These are phyloP conservation scores for Pythium guiyangense DNA, from an alignment of 352 stramenopile species.

Conservation along the genomic window DNA sequence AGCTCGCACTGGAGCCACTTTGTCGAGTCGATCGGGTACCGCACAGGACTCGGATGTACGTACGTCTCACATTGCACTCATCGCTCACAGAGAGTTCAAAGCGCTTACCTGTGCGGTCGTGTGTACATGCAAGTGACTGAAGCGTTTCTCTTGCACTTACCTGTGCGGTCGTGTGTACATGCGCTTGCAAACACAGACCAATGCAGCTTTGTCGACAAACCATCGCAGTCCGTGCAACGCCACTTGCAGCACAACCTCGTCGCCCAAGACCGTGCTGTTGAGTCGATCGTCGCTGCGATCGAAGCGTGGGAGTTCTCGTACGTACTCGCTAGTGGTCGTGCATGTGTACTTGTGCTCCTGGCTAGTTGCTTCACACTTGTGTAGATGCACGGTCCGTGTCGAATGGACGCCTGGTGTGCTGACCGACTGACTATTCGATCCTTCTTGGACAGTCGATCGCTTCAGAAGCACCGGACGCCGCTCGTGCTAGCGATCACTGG, in stretches of 20 bases:
- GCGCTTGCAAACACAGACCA: constrained; percentile 29
- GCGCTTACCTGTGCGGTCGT: no score
- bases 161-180: background rate
- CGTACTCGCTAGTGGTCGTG: constrained; percentile 9
- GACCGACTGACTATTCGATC: no score
- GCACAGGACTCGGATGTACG: constrained; percentile 46
- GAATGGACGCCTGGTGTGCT: no score
- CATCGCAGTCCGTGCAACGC: constrained; percentile 42
- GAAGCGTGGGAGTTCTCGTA: constrained; percentile 85
- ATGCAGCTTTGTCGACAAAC: constrained; percentile 68
- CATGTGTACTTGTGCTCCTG: no score
- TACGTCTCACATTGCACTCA: background rate
- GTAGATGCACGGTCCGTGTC: no score
- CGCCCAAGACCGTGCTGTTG: constrained; percentile 57
- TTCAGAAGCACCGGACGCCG: constrained; percentile 54
- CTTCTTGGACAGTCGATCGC: constrained; percentile 33
- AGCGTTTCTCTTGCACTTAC: background rate
- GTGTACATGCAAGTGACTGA: no score
- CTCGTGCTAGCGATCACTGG: constrained; percentile 87
- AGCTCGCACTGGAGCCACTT: constrained; percentile 15
- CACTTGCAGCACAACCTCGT: constrained; percentile 57
- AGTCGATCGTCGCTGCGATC: constrained; percentile 62
- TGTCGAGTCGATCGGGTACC: constrained; percentile 37
- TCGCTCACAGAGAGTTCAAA: no score
- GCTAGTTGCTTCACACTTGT: no score